Evolutionary conservation across 73 alveolate genomes (phyloP).

Genomic region (Urostyla sp.): DNA sequence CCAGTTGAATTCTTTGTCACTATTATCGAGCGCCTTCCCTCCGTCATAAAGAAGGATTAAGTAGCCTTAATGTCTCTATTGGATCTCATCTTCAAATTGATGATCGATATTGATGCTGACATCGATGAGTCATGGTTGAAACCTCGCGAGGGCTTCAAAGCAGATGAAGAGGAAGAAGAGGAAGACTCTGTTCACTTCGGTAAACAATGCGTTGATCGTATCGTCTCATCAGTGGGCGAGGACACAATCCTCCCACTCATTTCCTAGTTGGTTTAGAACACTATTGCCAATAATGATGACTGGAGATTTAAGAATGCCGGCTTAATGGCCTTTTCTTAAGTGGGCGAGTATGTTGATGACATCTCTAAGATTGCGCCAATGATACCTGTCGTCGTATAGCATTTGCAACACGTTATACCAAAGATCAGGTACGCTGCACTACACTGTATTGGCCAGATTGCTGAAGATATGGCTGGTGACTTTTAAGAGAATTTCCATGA

Average conservation of each 20-base stretch:
- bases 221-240: constrained; percentile 88
- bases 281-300: constrained; percentile 78
- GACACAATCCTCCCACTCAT: constrained; percentile 83
- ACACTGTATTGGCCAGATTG: constrained; percentile 92
- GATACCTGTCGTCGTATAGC: constrained; percentile 74
- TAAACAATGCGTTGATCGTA: constrained; percentile 90
- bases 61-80: constrained; percentile 73
- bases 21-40: constrained; percentile 79
- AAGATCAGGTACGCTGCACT: constrained; percentile 97
- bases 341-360: constrained; percentile 88
- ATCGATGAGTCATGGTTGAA: constrained; percentile 84
- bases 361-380: constrained; percentile 75
- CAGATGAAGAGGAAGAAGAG: constrained; percentile 84
- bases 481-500: constrained; percentile 89
- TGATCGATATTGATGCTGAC: constrained; percentile 85
- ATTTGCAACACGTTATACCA: constrained; percentile 79
- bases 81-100: constrained; percentile 77
- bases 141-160: constrained; percentile 90
- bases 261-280: constrained; percentile 61
- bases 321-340: constrained; percentile 86
- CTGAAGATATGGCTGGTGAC: constrained; percentile 92
- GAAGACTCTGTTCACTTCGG: constrained; percentile 94
- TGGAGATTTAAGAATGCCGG: constrained; percentile 92
- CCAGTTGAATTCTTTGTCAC: constrained; percentile 83
- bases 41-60: constrained; percentile 73